Conservation (phyloP, 768 basidiomycete species). For the Coprinellus aureogranulatus region DNA sequence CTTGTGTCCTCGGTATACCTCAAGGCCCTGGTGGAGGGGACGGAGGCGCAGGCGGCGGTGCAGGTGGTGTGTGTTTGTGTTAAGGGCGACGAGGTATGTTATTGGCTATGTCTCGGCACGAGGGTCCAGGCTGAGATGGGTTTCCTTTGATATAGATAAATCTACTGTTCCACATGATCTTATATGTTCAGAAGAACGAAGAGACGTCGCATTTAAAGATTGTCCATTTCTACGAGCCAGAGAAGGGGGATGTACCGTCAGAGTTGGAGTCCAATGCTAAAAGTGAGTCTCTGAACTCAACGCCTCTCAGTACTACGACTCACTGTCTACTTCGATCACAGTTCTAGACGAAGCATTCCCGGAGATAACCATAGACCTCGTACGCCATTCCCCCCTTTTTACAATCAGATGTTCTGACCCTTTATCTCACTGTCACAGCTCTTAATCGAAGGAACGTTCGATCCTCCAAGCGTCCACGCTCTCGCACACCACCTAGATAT, state of each 20-base stretch:
- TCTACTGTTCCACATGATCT: constrained; percentile 58
- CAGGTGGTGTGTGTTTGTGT: constrained; percentile 61
- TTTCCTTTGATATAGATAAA: constrained; percentile 49
- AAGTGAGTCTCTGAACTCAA: constrained; percentile 32
- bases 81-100: constrained; percentile 62
- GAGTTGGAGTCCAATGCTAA: constrained; percentile 74
- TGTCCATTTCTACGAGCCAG: constrained; percentile 59
- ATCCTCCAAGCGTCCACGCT: constrained; percentile 45
- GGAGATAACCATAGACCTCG: constrained; percentile 60
- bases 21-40: too few relatives aligned
- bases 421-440: constrained; percentile 29
- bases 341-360: constrained; percentile 66
- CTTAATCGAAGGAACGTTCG: constrained; percentile 43
- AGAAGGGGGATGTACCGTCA: constrained; percentile 50
- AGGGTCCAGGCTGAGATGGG: background rate
- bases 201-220: constrained; percentile 69
- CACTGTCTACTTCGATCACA: constrained; percentile 12
- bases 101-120: background rate
- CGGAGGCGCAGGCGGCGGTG: too few relatives aligned
- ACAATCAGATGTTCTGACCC: background rate
- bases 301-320: too few relatives aligned
- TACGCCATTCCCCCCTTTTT: constrained; percentile 22
- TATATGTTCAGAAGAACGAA: constrained; percentile 67
- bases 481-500: constrained; percentile 49
- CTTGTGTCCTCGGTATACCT: too few relatives aligned